Conservation (phyloP, 2,329 filamentous ascomycete genomes). For the Apiospora rasikravindrae region DNA sequence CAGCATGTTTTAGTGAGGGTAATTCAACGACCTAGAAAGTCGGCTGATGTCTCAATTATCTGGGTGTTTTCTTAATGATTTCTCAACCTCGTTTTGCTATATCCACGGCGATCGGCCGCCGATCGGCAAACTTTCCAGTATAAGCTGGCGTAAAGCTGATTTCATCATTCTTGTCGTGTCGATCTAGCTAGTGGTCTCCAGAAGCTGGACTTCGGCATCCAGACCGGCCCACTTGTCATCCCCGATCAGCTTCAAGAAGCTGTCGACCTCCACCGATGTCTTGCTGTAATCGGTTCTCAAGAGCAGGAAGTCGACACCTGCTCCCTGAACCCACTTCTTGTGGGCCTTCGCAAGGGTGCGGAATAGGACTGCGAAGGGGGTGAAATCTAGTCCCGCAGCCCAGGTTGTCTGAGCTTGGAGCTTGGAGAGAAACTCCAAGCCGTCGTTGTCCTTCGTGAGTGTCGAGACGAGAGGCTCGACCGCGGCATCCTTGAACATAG, state of each 20-base stretch:
- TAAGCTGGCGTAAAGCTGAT: neutral
- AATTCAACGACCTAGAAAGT: neutral
- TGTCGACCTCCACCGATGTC: neutral
- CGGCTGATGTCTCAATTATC: too few relatives aligned
- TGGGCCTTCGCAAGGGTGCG: neutral
- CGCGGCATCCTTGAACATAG: neutral
- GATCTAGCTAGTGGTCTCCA: neutral
- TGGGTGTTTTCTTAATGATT: neutral
- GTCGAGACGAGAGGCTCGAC: accelerated
- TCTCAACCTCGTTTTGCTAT: neutral
- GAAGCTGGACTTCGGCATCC: neutral
- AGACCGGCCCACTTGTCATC: neutral
- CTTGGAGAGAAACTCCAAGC: neutral
- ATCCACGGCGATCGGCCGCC: neutral
- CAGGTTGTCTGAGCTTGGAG: neutral
- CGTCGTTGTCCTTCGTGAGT: neutral
- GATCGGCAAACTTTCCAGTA: neutral
- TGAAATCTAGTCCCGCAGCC: neutral
- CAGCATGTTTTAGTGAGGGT: neutral
- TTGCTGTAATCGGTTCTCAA: neutral
- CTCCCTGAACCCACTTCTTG: neutral
- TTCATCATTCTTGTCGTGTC: neutral
- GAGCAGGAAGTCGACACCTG: neutral
- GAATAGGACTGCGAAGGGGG: neutral
- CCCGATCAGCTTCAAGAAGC: neutral